These are phyloP conservation scores for Aspergillus fructus DNA, from an alignment of 2,329 filamentous ascomycete genomes.

Conservation along the genomic window DNA sequence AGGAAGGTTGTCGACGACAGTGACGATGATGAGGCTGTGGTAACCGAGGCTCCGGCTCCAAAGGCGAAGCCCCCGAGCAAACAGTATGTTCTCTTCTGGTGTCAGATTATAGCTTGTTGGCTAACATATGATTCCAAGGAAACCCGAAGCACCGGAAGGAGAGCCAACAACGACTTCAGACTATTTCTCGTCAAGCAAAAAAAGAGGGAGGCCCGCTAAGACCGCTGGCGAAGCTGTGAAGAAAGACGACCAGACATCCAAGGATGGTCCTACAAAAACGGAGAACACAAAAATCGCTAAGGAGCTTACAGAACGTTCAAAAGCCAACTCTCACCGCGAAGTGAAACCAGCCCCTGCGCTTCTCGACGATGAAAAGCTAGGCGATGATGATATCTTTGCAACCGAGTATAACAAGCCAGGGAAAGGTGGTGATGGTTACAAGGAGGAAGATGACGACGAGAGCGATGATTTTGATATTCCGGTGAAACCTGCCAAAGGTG, in stretches of 20 bases:
- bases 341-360: conserved; percentile 36
- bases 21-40: conserved; percentile 63
- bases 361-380: conserved; percentile 66
- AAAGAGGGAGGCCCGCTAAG: conserved; percentile 49
- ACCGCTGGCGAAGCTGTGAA: conserved; percentile 21
- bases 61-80: conserved; percentile 44
- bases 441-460: conserved; percentile 55
- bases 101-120: not conserved
- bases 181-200: conserved; percentile 62
- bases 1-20: conserved; percentile 79
- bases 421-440: conserved; percentile 67
- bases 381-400: conserved; percentile 80
- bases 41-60: conserved; percentile 35
- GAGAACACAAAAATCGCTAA: conserved; percentile 31
- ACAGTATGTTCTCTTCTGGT: conserved; percentile 44
- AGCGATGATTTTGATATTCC: conserved; percentile 61
- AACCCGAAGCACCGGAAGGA: conserved; percentile 51
- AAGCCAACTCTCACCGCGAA: conserved; percentile 16
- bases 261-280: conserved; percentile 8
- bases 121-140: conserved; percentile 31
- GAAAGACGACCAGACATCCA: conserved; percentile 18
- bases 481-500: conserved; percentile 58
- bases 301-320: conserved; percentile 49
- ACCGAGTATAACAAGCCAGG: conserved; percentile 66
- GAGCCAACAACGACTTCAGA: conserved; percentile 62